Evolutionary conservation across 495 filamentous ascomycete genomes (phyloP).

Genomic region (Penicillium diatomitis): DNA sequence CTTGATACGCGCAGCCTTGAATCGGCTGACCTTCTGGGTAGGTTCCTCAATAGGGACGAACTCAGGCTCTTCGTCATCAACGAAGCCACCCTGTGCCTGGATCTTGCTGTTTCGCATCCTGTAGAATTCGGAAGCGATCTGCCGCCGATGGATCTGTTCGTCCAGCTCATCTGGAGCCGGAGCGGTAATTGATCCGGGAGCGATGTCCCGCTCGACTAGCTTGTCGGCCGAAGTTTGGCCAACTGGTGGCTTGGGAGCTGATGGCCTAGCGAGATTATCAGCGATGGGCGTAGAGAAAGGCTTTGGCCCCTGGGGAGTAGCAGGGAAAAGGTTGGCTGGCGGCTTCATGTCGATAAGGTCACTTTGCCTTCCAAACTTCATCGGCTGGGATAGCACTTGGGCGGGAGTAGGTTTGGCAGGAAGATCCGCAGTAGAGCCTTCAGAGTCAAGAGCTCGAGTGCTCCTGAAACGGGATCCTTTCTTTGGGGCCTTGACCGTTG

Average conservation of each 20-base stretch:
- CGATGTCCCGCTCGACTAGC: conserved; percentile 52
- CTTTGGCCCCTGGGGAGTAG: conserved; percentile 34
- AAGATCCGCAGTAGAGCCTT: background rate
- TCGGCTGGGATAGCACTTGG: conserved; percentile 2
- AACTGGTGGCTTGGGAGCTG: conserved; percentile 38
- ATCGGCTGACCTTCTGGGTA: conserved; percentile 70
- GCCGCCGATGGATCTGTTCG: conserved; percentile 57
- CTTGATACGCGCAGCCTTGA: conserved; percentile 70
- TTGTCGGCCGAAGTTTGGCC: conserved; percentile 47
- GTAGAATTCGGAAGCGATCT: conserved; percentile 75
- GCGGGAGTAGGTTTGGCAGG: conserved; percentile 3
- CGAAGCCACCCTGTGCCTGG: conserved; percentile 67
- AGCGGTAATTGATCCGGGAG: conserved; percentile 15
- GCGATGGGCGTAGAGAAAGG: conserved; percentile 38
- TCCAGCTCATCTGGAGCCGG: conserved; percentile 67
- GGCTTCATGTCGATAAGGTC: no score
- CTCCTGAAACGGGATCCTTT: conserved; percentile 38
- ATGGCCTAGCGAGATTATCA: conserved; percentile 18
- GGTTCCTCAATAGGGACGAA: conserved; percentile 49
- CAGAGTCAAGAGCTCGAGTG: conserved; percentile 13
- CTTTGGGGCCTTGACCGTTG: conserved; percentile 22
- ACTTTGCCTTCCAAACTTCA: no score
- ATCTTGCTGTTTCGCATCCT: conserved; percentile 71
- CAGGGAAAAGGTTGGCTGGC: conserved; percentile 32
- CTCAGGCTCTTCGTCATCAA: conserved; percentile 46